Percentiles rank a stretch among this genome's conserved stretches.
Conservation (phyloP, 192 early-diverging fungal species). For the Coemansia umbellata region DNA sequence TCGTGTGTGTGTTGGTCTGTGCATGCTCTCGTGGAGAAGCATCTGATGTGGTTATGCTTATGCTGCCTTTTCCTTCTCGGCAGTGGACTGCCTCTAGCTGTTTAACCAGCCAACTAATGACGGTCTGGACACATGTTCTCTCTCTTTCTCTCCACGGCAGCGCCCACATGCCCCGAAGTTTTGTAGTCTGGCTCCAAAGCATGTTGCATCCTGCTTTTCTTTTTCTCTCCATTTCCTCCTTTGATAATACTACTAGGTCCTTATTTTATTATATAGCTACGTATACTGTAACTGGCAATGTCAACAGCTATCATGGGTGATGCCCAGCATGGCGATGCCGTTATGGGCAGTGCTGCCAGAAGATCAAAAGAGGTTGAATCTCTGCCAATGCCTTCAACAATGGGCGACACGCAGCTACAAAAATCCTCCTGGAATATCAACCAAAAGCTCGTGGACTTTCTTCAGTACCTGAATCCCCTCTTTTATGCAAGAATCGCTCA, state of each 20-base stretch:
- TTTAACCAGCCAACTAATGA: too few species aligned
- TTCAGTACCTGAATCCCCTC: constrained; percentile 46
- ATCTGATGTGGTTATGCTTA: too few species aligned
- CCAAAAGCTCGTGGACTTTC: constrained; percentile 16
- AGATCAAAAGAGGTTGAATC: constrained; percentile 10
- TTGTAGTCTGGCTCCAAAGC: too few species aligned
- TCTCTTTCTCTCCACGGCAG: not conserved
- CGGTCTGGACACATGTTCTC: too few species aligned
- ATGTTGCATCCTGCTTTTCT: not conserved
- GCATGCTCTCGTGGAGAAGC: too few species aligned
- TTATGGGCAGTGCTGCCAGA: not conserved
- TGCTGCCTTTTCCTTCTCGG: too few species aligned
- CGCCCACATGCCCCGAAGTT: not conserved
- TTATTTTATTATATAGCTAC: not conserved
- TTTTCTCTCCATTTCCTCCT: not conserved
- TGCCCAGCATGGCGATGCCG: not conserved
- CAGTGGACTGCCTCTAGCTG: too few species aligned
- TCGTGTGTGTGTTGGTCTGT: too few species aligned
- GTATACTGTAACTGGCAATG: not conserved
- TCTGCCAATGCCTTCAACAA: constrained; percentile 33
- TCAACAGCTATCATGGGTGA: not conserved
- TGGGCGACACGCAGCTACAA: constrained; percentile 2
- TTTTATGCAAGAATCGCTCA: constrained; percentile 44
- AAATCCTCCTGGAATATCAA: constrained; percentile 1
- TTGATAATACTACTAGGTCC: not conserved